phyloP scores from a whole-genome alignment of 2,329 filamentous ascomycete genomes.

The Hyphodiscus sp. region DNA sequence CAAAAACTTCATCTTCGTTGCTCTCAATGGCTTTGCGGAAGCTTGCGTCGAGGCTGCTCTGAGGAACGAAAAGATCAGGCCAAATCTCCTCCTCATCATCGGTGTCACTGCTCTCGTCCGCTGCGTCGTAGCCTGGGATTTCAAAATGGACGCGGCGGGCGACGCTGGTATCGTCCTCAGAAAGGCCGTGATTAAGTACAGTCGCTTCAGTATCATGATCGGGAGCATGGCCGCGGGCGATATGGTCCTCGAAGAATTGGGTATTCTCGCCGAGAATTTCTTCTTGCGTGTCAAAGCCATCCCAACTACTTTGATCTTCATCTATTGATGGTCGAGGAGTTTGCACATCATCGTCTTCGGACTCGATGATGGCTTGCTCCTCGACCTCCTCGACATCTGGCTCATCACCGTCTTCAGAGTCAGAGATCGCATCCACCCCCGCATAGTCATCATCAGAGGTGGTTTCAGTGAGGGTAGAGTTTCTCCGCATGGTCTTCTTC shows the following conservation, averaged over 20 bases:
- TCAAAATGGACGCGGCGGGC: slow-evolving; percentile 64
- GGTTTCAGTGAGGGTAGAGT: not conserved
- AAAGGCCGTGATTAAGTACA: slow-evolving; percentile 6
- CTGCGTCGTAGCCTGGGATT: slow-evolving; percentile 61
- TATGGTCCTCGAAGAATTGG: slow-evolving; percentile 32
- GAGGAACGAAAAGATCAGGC: slow-evolving; percentile 71
- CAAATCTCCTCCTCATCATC: slow-evolving; percentile 63
- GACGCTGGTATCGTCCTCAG: slow-evolving; percentile 7
- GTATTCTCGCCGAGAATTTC: slow-evolving; percentile 10
- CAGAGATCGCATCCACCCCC: slow-evolving; percentile 71
- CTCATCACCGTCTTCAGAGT: slow-evolving; percentile 68
- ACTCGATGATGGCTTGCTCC: slow-evolving; percentile 63
- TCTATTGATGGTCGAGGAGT: slow-evolving; percentile 28
- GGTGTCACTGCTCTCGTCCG: slow-evolving; percentile 54
- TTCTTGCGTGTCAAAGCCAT: slow-evolving; percentile 40
- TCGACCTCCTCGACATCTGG: slow-evolving; percentile 71
- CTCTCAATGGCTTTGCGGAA: slow-evolving; percentile 60
- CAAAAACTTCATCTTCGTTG: slow-evolving; percentile 8
- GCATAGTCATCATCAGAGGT: slow-evolving; percentile 64
- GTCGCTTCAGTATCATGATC: slow-evolving; percentile 12
- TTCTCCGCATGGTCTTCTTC: slow-evolving; percentile 1
- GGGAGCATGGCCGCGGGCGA: slow-evolving; percentile 12
- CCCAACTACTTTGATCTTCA: slow-evolving; percentile 47
- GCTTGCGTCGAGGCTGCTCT: slow-evolving; percentile 64
- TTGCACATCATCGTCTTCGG: slow-evolving; percentile 38